These are phyloP conservation scores for Torulaspora gathmanii DNA, from an alignment of 805 yeast genomes.

Conservation along the genomic window DNA sequence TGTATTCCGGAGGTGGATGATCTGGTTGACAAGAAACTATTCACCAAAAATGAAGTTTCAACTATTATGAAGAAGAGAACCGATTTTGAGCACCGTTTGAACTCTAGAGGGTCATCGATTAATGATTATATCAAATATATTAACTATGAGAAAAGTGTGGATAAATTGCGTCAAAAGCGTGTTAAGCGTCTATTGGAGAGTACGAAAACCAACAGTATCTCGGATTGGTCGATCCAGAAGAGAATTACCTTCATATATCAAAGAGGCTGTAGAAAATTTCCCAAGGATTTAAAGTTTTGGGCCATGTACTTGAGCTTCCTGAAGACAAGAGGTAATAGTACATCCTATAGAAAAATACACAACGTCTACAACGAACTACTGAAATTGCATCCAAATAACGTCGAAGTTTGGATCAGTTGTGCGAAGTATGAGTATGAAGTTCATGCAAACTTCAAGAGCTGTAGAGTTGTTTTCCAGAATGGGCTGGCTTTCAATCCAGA, in stretches of 20 bases:
- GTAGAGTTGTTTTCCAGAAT: conserved; percentile 79
- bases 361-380: conserved; percentile 72
- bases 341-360: conserved; percentile 67
- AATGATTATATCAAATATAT: conserved; percentile 74
- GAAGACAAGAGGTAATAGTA: conserved; percentile 46
- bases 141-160: conserved; percentile 75
- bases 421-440: conserved; percentile 90
- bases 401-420: conserved; percentile 89
- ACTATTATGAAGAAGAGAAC: conserved; percentile 89
- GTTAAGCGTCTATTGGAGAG: conserved; percentile 54
- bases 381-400: conserved; percentile 84
- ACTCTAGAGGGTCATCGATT: conserved; percentile 75
- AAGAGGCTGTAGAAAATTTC: conserved; percentile 74
- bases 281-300: conserved; percentile 78
- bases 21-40: conserved; percentile 71
- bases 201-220: conserved; percentile 57
- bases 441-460: conserved; percentile 83
- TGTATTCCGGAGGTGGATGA: conserved; percentile 92
- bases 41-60: conserved; percentile 75
- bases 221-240: conserved; percentile 84
- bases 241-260: conserved; percentile 79
- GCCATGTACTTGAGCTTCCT: conserved; percentile 64
- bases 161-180: conserved; percentile 69
- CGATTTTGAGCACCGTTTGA: conserved; percentile 87
- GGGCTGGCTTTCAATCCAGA: conserved; percentile 81